These are phyloP conservation scores for Lignosus rhinocerotis DNA, from an alignment of 1,284 basidiomycete species.

Conservation along the genomic window DNA sequence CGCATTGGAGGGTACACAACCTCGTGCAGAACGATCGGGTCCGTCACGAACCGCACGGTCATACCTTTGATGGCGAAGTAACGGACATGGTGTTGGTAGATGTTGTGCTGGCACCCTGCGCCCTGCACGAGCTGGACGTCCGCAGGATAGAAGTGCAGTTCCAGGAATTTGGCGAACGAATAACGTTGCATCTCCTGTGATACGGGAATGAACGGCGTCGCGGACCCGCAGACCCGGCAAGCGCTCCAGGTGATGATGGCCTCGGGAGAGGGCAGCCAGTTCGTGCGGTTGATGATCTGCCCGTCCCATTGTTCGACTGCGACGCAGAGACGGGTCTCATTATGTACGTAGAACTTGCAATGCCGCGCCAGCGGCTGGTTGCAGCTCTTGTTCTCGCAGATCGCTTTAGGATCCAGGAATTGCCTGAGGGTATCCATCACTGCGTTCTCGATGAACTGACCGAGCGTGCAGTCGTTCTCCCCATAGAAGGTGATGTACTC, in stretches of 20 bases:
- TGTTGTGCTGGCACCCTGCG: slow-evolving; percentile 90
- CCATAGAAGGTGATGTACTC: slow-evolving; percentile 89
- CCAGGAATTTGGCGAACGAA: slow-evolving; percentile 92
- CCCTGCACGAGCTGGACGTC: slow-evolving; percentile 81
- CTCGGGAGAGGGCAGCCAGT: slow-evolving; percentile 59
- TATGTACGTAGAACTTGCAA: slow-evolving; percentile 88
- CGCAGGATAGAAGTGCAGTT: slow-evolving; percentile 89
- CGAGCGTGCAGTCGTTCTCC: slow-evolving; percentile 88
- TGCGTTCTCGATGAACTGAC: slow-evolving; percentile 87
- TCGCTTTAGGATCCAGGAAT: slow-evolving; percentile 68
- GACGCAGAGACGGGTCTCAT: slow-evolving; percentile 81
- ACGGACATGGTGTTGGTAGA: slow-evolving; percentile 90
- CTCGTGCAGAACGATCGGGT: slow-evolving; percentile 83
- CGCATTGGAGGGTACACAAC: slow-evolving; percentile 88
- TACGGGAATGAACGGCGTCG: slow-evolving; percentile 87
- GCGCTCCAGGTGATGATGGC: slow-evolving; percentile 92
- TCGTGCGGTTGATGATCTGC: slow-evolving; percentile 60
- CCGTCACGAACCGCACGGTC: slow-evolving; percentile 91
- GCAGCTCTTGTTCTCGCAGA: slow-evolving; percentile 85
- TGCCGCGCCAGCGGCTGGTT: slow-evolving; percentile 82
- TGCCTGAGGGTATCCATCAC: slow-evolving; percentile 71
- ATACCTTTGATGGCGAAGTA: slow-evolving; percentile 86
- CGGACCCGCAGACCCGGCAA: slow-evolving; percentile 79
- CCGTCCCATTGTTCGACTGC: slow-evolving; percentile 87
- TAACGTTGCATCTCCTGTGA: slow-evolving; percentile 93